Base-by-base conservation (phyloP, 73 alveolate species). In the Paramecium sonneborni region DNA sequence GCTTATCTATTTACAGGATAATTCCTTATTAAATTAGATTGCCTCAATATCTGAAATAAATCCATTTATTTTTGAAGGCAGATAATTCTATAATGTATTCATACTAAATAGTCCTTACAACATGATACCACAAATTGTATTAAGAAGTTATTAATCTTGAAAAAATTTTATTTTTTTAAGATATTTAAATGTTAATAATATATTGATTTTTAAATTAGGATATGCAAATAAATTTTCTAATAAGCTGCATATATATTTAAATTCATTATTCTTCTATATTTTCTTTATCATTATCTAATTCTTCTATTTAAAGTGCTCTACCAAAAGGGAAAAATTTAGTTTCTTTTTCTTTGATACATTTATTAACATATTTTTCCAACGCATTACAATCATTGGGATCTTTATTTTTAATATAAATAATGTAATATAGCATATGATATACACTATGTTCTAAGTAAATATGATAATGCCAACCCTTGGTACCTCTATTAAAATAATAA, bases 391-490 rank as follows among this genome's bases (percentile, higher is more conserved):
- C 96, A 35, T 67, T 85, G 18, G 37, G 69, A 37, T 69, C 62
- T 41, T 95, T 95, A 55, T 43, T 67, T 76, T 88, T 88, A 34
- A 97, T 57, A 52, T 92, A 90, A 46, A 96, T 79, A 6, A 96
- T 88, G 74, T 82, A 96, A 62, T 92, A 94, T 30, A 96, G 84
- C 92, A 94, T 92, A 41, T 96, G 92, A 67, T 46, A 94, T 38
- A 93, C 89, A 44, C 93, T 96, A 87, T 96, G 98, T 46, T 94
- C 98, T 55, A 92, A 88, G 26, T 86, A 70, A 1, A 96, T 88
- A 58, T 96, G 98, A 12, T 57, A 85, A 39, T 88, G 57, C 94
- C 94, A 88, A 24, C 87, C 94, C 70, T 44, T 88, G 21, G 48
- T 43, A 41, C 94, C 94, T 82, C 87, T 35, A 69, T 21, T 11